Conservation (phyloP, 2,329 filamentous ascomycete species). For the Scedosporium minutisporum region DNA sequence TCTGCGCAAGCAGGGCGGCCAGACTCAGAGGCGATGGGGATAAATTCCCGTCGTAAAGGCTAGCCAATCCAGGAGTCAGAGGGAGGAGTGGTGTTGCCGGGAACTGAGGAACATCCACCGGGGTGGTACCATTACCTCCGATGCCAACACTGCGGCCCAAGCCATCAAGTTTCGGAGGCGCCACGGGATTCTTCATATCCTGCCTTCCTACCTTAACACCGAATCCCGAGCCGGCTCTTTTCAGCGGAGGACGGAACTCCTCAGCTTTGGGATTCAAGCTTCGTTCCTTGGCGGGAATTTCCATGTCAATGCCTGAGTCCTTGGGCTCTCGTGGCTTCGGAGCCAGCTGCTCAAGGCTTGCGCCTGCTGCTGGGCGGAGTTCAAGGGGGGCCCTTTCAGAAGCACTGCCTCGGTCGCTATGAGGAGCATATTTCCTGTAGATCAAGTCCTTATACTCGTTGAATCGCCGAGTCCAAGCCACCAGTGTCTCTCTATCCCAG, state of each 20-base stretch:
- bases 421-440: not conserved
- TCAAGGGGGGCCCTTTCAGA: no score
- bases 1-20: not conserved
- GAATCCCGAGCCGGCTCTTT: not conserved
- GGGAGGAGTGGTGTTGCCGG: not conserved
- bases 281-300: not conserved
- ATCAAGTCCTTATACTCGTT: conserved; percentile 1
- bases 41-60: not conserved
- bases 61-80: not conserved
- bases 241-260: not conserved
- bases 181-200: not conserved
- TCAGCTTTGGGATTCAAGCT: conserved; percentile 1
- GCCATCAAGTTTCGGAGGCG: not conserved
- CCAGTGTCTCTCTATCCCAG: not conserved
- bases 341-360: not conserved
- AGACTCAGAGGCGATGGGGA: not conserved
- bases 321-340: not conserved
- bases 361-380: not conserved
- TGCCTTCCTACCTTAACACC: not conserved
- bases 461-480: not conserved
- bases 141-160: not conserved
- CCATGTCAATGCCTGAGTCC: not conserved
- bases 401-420: not conserved
- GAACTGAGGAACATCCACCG: not conserved
- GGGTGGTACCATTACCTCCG: not conserved